Evolutionary conservation across 2,329 filamentous ascomycete species (phyloP).

Genomic region (Colletotrichum echinochloae): DNA sequence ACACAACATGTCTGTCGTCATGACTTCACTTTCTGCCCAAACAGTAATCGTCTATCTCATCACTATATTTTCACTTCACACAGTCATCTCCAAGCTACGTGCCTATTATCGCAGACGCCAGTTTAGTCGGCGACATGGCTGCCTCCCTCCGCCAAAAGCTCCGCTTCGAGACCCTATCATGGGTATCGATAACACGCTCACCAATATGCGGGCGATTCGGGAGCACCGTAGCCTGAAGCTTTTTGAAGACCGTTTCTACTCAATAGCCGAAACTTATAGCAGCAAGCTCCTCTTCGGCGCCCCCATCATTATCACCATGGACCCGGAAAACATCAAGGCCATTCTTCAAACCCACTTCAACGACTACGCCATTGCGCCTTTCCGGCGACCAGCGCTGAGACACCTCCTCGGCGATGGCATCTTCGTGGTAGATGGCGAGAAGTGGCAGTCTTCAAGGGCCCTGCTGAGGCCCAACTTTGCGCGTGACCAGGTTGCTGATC

Average conservation of each 20-base stretch:
- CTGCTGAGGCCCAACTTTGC: not conserved
- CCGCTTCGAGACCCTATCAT: not conserved
- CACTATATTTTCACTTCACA: not conserved
- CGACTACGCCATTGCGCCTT: not conserved
- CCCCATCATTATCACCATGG: not conserved
- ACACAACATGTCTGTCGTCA: not conserved
- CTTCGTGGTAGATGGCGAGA: not conserved
- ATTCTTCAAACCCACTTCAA: not conserved
- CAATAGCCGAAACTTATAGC: not conserved
- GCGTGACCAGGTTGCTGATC: not conserved
- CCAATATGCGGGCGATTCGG: not conserved
- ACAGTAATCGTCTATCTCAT: not conserved
- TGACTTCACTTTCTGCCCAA: not conserved
- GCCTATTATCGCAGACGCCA: not conserved
- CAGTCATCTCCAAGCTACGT: not conserved
- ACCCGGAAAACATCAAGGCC: not conserved
- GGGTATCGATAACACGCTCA: not conserved
- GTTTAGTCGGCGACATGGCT: not conserved
- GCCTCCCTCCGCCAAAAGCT: not conserved
- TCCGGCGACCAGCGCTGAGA: not conserved
- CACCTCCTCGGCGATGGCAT: not conserved
- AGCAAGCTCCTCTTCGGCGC: not conserved
- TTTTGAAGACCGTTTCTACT: not conserved
- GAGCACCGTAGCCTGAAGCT: not conserved
- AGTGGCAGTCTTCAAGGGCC: not conserved